Evolutionary conservation across 345 rosid species (phyloP).

Genomic region (Corchorus capsularis): DNA sequence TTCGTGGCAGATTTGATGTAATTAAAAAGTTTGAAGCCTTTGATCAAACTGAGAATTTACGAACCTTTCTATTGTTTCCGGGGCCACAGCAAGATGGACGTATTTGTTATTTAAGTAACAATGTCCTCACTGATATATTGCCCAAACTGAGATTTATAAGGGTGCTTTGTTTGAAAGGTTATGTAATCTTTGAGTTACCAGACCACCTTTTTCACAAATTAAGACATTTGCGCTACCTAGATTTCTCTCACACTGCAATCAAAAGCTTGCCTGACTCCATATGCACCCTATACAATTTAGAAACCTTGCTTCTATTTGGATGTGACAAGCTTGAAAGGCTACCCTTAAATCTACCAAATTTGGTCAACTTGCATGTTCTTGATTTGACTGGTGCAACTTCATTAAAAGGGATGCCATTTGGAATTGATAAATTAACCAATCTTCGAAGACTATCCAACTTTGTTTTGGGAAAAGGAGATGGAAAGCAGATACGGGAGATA

Average conservation of each 20-base stretch:
- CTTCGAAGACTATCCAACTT: background rate
- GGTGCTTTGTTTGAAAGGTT: slow-evolving; percentile 39
- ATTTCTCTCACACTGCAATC: slow-evolving; percentile 20
- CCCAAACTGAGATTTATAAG: slow-evolving; percentile 28
- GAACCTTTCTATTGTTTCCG: slow-evolving; percentile 40
- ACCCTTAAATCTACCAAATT: background rate
- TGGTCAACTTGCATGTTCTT: background rate
- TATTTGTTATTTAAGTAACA: slow-evolving; percentile 20
- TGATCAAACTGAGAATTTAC: slow-evolving; percentile 8
- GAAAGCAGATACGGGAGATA: too few species aligned
- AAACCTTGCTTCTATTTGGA: too few species aligned
- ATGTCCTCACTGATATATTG: background rate
- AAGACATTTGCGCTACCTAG: slow-evolving; percentile 39
- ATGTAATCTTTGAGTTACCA: slow-evolving; percentile 21
- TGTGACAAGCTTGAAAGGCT: background rate
- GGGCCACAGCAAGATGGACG: slow-evolving; percentile 26
- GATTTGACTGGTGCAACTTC: slow-evolving; percentile 7
- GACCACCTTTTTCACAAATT: slow-evolving; percentile 9
- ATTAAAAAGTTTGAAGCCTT: background rate
- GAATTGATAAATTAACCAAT: background rate
- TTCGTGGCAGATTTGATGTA: background rate
- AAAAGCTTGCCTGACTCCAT: background rate
- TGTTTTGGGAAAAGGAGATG: background rate
- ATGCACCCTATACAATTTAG: too few species aligned
- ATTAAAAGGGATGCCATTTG: background rate